Percentiles rank a stretch among this genome's conserved stretches.
Conservation (phyloP, 768 basidiomycete genomes). For the Grammothele lineata region DNA sequence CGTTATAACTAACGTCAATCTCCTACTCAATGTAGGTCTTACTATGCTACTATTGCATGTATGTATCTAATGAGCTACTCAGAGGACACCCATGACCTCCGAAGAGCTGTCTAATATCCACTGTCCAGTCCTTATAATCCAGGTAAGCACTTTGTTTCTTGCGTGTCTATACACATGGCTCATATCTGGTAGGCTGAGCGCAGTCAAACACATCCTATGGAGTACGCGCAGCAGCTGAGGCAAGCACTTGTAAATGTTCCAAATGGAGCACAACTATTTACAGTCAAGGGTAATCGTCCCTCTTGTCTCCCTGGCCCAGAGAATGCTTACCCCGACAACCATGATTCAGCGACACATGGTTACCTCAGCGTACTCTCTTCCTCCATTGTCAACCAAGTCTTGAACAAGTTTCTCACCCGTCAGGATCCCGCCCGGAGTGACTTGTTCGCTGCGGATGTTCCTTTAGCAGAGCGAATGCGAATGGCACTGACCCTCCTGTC, state of each 20-base stretch:
- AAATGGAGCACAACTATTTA: constrained; percentile 48
- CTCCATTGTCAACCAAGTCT: constrained; percentile 60
- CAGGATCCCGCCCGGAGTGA: constrained; percentile 49
- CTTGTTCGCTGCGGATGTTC: constrained; percentile 32
- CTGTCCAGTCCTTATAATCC: constrained; percentile 65
- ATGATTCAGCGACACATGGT: constrained; percentile 30
- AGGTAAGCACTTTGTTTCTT: constrained; percentile 37
- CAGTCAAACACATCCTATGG: constrained; percentile 48
- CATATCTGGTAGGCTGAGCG: constrained; percentile 59
- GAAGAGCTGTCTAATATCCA: constrained; percentile 48
- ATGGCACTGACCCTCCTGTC: constrained; percentile 50
- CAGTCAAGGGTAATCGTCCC: constrained; percentile 52
- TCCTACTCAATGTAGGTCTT: constrained; percentile 55
- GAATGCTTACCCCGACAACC: not conserved
- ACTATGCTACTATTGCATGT: no score
- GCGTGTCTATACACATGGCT: not conserved
- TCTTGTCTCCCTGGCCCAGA: not conserved
- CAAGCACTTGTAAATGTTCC: constrained; percentile 46
- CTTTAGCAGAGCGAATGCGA: constrained; percentile 47
- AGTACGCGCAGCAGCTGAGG: constrained; percentile 52
- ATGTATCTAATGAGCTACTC: no score
- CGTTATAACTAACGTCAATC: constrained; percentile 47
- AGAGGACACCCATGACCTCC: constrained; percentile 54
- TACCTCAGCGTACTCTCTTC: constrained; percentile 53
- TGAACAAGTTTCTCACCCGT: constrained; percentile 56